phyloP scores from a whole-genome alignment of 768 basidiomycete genomes.

The Erythrobasidium yunnanense region DNA sequence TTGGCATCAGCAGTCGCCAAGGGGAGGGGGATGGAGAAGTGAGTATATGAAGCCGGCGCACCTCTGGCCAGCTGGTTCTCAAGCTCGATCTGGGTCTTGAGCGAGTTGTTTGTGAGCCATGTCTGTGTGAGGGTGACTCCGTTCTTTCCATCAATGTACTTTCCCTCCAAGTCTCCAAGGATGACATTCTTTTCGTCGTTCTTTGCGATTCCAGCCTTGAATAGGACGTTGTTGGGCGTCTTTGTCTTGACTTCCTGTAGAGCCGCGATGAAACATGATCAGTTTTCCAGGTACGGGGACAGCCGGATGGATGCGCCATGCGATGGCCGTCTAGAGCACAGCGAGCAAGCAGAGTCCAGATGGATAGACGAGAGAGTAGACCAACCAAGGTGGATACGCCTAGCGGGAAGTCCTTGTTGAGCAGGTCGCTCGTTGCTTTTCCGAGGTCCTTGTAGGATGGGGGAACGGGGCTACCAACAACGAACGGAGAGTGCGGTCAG shows the following conservation, averaged over 20 bases:
- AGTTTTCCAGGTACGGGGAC: too few relatives aligned
- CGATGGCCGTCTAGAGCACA: too few relatives aligned
- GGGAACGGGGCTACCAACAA: constrained; percentile 14
- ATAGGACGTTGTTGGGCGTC: constrained; percentile 63
- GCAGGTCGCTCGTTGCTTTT: constrained; percentile 45
- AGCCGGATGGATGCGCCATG: too few relatives aligned
- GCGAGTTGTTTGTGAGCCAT: constrained; percentile 88
- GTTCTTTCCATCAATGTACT: constrained; percentile 78
- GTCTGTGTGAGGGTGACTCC: constrained; percentile 87
- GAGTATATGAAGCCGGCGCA: constrained; percentile 4
- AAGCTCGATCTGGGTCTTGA: constrained; percentile 83
- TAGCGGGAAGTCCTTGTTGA: constrained; percentile 86
- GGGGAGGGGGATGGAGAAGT: neutral
- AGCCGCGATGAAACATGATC: too few relatives aligned
- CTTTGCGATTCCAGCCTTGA: constrained; percentile 71
- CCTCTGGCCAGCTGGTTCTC: constrained; percentile 93
- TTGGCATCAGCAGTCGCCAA: neutral
- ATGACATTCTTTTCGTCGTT: constrained; percentile 65
- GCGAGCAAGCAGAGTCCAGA: too few relatives aligned
- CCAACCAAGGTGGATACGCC: constrained; percentile 42
- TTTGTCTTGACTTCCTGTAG: constrained; percentile 46
- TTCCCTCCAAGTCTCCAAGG: constrained; percentile 85
- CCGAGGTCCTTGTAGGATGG: constrained; percentile 23
- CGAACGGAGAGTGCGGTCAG: neutral
- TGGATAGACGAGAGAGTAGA: neutral